Base-by-base conservation (phyloP, 164 flowering plant species). In the Buxus sempervirens region DNA sequence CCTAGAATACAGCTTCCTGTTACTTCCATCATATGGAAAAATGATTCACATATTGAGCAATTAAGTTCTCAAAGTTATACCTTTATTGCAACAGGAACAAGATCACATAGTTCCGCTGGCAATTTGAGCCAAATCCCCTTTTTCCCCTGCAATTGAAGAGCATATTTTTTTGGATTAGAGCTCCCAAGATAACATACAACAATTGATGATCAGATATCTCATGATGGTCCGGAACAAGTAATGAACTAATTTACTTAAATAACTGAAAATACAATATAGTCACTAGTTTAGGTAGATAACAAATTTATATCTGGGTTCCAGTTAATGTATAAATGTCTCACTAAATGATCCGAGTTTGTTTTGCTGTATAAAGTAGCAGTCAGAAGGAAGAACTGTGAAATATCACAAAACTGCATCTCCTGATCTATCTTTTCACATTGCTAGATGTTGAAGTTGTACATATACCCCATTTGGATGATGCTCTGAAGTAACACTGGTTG, bases 121-220 rank as follows among this genome's bases (percentile, higher is more conserved):
- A 93, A 72, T 75, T 91, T 93, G 2, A 93, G 95, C 98, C 98
- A 93, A 65, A 91, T 70, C 23, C 97, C 97, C 75, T 87, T 90
- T 86, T 88, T 93, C 27, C 91, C 91, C 98, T 93, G 81, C 70
- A 81, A 62, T 26, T n/a, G n/a, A 69, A 73, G 25, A 49, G 54
- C 18, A 25, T 21, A 51, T 63, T 14, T 42, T 12, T 36, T 32
- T 38, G 10, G 28, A 63, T 26, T 19, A 42, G 16, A 32, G 38
- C 27, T 24, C 1, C 0, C 9, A 63, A 22, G 10, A 42, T 18
- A 12, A 28, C 65, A 19, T 18, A 49, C 10, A 28, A 45, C 13
- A 45, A 1, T 32, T 32, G 7, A 32, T n/a, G n/a, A n/a, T n/a
- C n/a, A n/a, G n/a, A n/a, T n/a, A n/a, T n/a, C n/a, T n/a, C n/a